Percentiles rank a stretch among this genome's conserved stretches.
Evolutionary conservation across 352 stramenopile genomes (phyloP).

Genomic region (Phytophthora meadii): DNA sequence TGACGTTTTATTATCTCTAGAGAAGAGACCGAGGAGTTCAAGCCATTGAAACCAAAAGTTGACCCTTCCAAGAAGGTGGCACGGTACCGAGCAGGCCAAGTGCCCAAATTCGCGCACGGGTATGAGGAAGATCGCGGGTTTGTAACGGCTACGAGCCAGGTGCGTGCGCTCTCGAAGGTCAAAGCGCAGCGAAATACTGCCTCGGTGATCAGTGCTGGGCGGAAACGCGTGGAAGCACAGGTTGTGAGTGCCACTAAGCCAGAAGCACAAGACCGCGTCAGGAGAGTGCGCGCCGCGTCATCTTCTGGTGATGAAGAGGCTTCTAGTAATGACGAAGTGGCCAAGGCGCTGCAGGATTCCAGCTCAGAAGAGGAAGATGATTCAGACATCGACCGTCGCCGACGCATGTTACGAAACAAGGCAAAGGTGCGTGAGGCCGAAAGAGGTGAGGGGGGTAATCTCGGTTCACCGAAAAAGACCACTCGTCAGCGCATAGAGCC

Average conservation of each 20-base stretch:
- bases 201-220: slow-evolving; percentile 27
- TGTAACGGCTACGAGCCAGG: slow-evolving; percentile 71
- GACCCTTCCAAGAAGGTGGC: slow-evolving; percentile 83
- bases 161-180: slow-evolving; percentile 44
- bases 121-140: slow-evolving; percentile 86
- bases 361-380: slow-evolving; percentile 83
- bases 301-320: slow-evolving; percentile 30
- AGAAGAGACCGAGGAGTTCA: slow-evolving; percentile 78
- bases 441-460: not conserved
- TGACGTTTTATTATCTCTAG: slow-evolving; percentile 25
- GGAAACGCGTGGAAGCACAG: slow-evolving; percentile 69
- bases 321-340: slow-evolving; percentile 40
- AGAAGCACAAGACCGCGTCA: slow-evolving; percentile 9
- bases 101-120: slow-evolving; percentile 74
- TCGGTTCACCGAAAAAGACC: slow-evolving; percentile 8
- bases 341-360: slow-evolving; percentile 74
- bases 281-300: slow-evolving; percentile 9
- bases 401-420: slow-evolving; percentile 68
- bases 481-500: slow-evolving; percentile 34
- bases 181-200: slow-evolving; percentile 32
- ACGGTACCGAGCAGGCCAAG: slow-evolving; percentile 85
- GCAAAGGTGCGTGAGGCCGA: slow-evolving; percentile 33
- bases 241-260: slow-evolving; percentile 41
- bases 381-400: slow-evolving; percentile 63
- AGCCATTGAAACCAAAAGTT: slow-evolving; percentile 80